Evolutionary conservation across 2,329 filamentous ascomycete genomes (phyloP).

Genomic region (Fusarium sp.): DNA sequence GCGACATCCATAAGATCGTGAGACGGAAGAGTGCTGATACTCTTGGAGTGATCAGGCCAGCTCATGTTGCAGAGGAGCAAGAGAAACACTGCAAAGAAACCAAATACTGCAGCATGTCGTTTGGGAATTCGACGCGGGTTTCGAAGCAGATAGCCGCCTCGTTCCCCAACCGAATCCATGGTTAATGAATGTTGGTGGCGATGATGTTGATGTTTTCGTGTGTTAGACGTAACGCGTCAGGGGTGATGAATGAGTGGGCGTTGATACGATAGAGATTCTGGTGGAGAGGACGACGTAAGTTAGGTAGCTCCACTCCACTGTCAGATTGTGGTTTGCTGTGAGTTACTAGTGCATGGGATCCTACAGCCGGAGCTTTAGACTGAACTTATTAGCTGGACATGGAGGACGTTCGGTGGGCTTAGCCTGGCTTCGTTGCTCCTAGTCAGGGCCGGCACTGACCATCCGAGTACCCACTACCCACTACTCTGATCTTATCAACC

Average conservation of each 20-base stretch:
- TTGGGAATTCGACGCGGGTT: slow-evolving; percentile 4
- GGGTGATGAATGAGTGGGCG: not conserved
- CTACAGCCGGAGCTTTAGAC: not conserved
- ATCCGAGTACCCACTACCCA: not conserved
- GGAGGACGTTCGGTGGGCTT: not conserved
- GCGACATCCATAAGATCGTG: not conserved
- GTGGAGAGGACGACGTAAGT: not conserved
- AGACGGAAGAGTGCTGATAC: not conserved
- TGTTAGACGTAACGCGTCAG: not conserved
- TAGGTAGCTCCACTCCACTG: not conserved
- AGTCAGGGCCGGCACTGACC: not conserved
- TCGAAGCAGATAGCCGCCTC: not conserved
- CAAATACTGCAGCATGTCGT: slow-evolving; percentile 1
- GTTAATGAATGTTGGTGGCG: not conserved
- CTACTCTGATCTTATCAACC: not conserved
- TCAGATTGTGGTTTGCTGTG: not conserved
- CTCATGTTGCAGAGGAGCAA: not conserved
- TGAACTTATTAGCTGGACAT: not conserved
- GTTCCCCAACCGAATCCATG: not conserved
- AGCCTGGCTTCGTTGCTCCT: not conserved
- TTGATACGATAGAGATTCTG: not conserved
- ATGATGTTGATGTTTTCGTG: not conserved
- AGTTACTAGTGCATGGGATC: not conserved
- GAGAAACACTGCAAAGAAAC: not conserved
- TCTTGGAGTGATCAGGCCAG: slow-evolving; percentile 2